Percentiles rank a stretch among this genome's conserved stretches.
Evolutionary conservation across 2,329 filamentous ascomycete species (phyloP).

Genomic region (Diaporthe citriasiana): DNA sequence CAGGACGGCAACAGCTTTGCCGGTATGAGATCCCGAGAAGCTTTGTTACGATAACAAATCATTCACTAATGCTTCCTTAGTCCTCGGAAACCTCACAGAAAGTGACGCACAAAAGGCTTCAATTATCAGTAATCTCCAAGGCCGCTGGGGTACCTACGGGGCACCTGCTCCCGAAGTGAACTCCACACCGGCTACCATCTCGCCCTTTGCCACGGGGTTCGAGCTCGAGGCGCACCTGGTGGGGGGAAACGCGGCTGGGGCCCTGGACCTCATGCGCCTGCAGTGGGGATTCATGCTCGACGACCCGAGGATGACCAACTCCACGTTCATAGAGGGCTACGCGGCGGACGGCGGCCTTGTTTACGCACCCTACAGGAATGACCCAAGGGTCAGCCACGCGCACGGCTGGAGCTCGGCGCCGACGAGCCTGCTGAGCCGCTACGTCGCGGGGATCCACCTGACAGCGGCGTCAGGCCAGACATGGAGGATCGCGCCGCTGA

Average conservation of each 20-base stretch:
- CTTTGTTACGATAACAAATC: too few species aligned
- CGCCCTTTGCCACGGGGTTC: slow-evolving; percentile 52
- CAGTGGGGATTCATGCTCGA: slow-evolving; percentile 67
- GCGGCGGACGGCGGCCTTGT: slow-evolving; percentile 59
- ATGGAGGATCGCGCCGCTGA: slow-evolving; percentile 56
- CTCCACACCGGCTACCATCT: slow-evolving; percentile 51
- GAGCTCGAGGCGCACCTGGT: slow-evolving; percentile 53
- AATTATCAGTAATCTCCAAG: slow-evolving; percentile 42
- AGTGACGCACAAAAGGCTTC: slow-evolving; percentile 18
- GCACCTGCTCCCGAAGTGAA: slow-evolving; percentile 48
- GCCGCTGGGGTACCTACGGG: slow-evolving; percentile 44
- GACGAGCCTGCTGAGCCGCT: slow-evolving; percentile 53
- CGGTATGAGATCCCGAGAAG: not conserved
- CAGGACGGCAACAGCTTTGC: slow-evolving; percentile 45
- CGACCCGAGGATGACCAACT: slow-evolving; percentile 66
- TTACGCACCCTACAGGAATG: slow-evolving; percentile 64
- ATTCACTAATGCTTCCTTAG: slow-evolving; percentile 19
- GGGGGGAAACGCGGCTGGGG: slow-evolving; percentile 44
- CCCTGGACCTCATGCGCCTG: slow-evolving; percentile 49
- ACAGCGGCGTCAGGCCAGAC: slow-evolving; percentile 52
- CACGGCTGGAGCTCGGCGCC: slow-evolving; percentile 55
- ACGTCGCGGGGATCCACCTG: slow-evolving; percentile 59
- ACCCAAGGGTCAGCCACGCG: slow-evolving; percentile 51
- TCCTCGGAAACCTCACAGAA: slow-evolving; percentile 37
- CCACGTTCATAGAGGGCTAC: slow-evolving; percentile 66